Conservation (phyloP, 1,284 basidiomycete species). For the Tylopilus microsporus region DNA sequence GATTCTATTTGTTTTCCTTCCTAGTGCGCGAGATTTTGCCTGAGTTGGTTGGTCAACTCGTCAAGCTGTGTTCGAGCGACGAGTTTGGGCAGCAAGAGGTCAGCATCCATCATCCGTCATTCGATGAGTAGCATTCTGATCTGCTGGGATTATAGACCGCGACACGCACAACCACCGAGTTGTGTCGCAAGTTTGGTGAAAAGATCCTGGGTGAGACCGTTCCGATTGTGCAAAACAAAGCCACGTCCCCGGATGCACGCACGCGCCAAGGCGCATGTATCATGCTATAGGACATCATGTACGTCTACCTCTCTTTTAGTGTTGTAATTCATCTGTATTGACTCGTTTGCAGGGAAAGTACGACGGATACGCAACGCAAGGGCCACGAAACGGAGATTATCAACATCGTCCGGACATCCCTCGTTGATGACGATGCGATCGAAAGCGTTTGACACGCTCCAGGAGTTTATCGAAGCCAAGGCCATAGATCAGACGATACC, state of each 20-base stretch:
- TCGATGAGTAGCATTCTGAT: no score
- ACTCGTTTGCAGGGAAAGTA: conserved; percentile 58
- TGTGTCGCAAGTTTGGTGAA: conserved; percentile 96
- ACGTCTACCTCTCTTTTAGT: conserved; percentile 19
- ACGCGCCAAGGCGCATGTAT: conserved; percentile 88
- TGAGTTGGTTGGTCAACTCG: conserved; percentile 75
- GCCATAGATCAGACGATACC: conserved; percentile 98
- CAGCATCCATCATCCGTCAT: conserved; percentile 4
- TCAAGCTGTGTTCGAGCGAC: conserved; percentile 71
- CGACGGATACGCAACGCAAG: conserved; percentile 82
- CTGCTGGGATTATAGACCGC: conserved; percentile 55
- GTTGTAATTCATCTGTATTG: neutral
- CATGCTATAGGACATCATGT: conserved; percentile 87
- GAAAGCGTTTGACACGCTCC: conserved; percentile 88
- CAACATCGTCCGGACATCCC: conserved; percentile 74
- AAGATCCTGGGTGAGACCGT: conserved; percentile 84
- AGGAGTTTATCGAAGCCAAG: conserved; percentile 84
- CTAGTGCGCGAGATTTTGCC: conserved; percentile 91
- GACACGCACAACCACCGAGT: conserved; percentile 78
- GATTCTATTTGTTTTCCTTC: neutral
- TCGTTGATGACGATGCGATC: conserved; percentile 83
- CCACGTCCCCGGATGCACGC: conserved; percentile 65
- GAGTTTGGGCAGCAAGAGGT: conserved; percentile 92
- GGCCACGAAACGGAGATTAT: conserved; percentile 91
- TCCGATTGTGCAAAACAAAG: conserved; percentile 68